phyloP scores from a whole-genome alignment of 768 basidiomycete species.

The Amanita exitialis region DNA sequence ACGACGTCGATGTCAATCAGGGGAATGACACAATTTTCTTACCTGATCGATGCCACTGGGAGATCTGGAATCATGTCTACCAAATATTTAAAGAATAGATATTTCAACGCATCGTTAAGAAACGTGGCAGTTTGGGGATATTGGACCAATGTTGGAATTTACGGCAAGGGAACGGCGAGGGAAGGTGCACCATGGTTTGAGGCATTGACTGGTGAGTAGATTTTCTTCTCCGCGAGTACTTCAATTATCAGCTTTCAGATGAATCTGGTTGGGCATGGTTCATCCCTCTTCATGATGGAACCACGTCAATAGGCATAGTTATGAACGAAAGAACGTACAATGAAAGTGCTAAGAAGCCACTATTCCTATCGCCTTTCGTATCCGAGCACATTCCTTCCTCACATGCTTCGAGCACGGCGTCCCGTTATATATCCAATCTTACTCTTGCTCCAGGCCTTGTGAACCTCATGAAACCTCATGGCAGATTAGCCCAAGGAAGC shows the following conservation, averaged over 20 bases:
- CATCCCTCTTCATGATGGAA: conserved; percentile 56
- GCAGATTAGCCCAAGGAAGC: conserved; percentile 26
- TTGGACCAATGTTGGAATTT: conserved; percentile 47
- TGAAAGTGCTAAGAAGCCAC: conserved; percentile 21
- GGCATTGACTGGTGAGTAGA: conserved; percentile 47
- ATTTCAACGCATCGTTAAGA: conserved; percentile 55
- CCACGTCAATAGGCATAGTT: conserved; percentile 53
- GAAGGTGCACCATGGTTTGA: conserved; percentile 63
- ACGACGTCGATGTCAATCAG: conserved; percentile 15
- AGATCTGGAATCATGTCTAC: conserved; percentile 64
- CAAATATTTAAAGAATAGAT: conserved; percentile 59
- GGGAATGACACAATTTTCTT: conserved; percentile 52
- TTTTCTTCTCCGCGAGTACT: neutral
- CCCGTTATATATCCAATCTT: conserved; percentile 35
- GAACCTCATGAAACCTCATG: conserved; percentile 28
- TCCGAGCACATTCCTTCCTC: conserved; percentile 15
- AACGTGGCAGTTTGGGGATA: conserved; percentile 78
- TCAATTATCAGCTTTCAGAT: conserved; percentile 25
- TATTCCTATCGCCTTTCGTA: conserved; percentile 20
- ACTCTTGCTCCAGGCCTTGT: conserved; percentile 37
- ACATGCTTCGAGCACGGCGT: conserved; percentile 17
- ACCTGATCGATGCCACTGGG: conserved; percentile 67
- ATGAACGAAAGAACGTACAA: conserved; percentile 45
- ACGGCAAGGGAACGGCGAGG: conserved; percentile 37
- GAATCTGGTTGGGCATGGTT: conserved; percentile 69